Evolutionary conservation across 176 grass and related monocot species (phyloP).

Genomic region (Carex cristatella): DNA sequence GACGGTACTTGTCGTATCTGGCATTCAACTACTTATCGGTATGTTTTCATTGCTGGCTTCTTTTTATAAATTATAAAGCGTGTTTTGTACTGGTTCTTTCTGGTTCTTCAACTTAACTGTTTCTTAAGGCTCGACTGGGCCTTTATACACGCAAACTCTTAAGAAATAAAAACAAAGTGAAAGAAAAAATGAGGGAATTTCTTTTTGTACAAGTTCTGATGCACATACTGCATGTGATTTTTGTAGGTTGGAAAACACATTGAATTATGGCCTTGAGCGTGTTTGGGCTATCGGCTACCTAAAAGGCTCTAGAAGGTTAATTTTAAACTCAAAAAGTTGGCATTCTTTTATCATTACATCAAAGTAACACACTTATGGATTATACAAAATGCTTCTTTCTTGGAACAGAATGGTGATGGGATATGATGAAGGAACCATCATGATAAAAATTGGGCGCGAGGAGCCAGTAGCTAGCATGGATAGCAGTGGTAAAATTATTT

Average conservation of each 20-base stretch:
- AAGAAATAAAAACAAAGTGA: background rate
- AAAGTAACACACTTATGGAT: background rate
- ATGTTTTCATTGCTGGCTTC: conserved; percentile 6
- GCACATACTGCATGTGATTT: conserved; percentile 17
- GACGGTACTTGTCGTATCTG: conserved; percentile 96
- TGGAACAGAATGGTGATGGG: conserved; percentile 83
- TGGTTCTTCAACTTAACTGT: background rate
- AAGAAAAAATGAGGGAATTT: background rate
- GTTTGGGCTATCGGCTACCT: conserved; percentile 96
- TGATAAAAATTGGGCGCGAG: conserved; percentile 99
- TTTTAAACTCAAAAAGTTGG: background rate
- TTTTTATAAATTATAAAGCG: background rate
- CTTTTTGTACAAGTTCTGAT: background rate
- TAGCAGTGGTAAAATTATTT: conserved; percentile 90
- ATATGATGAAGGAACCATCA: conserved; percentile 93
- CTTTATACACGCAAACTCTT: background rate
- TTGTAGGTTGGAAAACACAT: conserved; percentile 92
- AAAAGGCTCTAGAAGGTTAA: conserved; percentile 96
- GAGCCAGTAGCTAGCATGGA: conserved; percentile 98
- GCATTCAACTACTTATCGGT: conserved; percentile 99
- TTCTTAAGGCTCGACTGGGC: background rate
- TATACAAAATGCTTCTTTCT: conserved; percentile 14
- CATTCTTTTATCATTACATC: conserved; percentile 19
- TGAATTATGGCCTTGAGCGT: conserved; percentile 97
- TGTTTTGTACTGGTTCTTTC: background rate